These are phyloP conservation scores for Radiomyces spectabilis DNA, from an alignment of 192 early-diverging fungal species.

Conservation along the genomic window DNA sequence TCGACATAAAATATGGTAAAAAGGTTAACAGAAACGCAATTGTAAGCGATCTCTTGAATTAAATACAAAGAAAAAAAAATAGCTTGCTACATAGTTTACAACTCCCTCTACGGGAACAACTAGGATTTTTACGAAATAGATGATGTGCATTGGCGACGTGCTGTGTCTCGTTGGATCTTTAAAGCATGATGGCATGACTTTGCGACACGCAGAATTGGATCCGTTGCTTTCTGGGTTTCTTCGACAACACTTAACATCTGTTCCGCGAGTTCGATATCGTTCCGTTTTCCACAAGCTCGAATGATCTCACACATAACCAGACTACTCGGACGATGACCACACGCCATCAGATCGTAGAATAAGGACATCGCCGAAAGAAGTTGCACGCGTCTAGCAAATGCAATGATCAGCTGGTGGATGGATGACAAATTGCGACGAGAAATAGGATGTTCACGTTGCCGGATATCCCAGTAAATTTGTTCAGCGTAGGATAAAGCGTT, in stretches of 20 bases:
- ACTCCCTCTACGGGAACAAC: too few relatives aligned
- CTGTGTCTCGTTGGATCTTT: too few relatives aligned
- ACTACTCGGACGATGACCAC: conserved; percentile 3
- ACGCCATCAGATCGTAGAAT: conserved; percentile 4
- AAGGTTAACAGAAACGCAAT: too few relatives aligned
- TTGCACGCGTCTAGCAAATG: background rate
- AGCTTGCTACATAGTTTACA: too few relatives aligned
- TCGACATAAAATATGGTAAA: too few relatives aligned
- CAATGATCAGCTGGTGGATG: background rate
- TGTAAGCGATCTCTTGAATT: too few relatives aligned
- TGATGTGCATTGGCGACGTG: too few relatives aligned
- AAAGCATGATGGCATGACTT: too few relatives aligned
- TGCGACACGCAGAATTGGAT: too few relatives aligned
- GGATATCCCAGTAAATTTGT: conserved; percentile 5
- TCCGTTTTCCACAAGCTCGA: background rate
- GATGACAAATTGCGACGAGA: background rate
- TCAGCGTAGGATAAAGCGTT: background rate
- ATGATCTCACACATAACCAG: background rate
- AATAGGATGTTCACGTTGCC: background rate
- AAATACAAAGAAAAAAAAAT: too few relatives aligned
- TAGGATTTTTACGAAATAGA: too few relatives aligned
- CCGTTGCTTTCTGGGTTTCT: too few relatives aligned
- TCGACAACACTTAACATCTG: background rate
- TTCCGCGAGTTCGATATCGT: conserved; percentile 1
- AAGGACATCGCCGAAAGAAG: conserved; percentile 1